Percentiles rank a stretch among this genome's conserved stretches.
Conservation (phyloP, 75 land plant genomes). For the Pinus tabuliformis region DNA sequence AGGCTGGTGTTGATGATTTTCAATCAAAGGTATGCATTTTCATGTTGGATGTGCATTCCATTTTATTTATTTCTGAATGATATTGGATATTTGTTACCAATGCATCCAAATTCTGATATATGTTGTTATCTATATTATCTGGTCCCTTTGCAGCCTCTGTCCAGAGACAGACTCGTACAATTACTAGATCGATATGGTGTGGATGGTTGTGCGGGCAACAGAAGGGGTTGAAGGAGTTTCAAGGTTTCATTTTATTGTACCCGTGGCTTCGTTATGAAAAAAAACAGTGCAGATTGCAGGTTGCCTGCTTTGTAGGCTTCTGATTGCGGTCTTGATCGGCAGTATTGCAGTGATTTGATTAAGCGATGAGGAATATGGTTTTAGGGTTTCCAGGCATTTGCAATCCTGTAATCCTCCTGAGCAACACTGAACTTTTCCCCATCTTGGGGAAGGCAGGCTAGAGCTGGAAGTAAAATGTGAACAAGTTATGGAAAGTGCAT, state of each 20-base stretch:
- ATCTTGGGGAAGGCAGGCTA: slow-evolving; percentile 12
- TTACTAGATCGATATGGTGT: slow-evolving; percentile 32
- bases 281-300: slow-evolving; percentile 4
- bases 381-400: background rate
- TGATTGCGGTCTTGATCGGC: too few species aligned
- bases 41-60: background rate
- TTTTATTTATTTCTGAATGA: too few species aligned
- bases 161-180: slow-evolving; percentile 39
- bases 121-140: background rate
- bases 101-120: background rate
- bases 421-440: slow-evolving; percentile 45
- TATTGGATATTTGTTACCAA: too few species aligned
- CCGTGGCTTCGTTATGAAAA: background rate
- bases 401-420: slow-evolving; percentile 21
- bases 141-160: slow-evolving; percentile 27
- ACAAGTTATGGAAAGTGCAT: slow-evolving; percentile 13
- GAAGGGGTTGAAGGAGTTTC: background rate
- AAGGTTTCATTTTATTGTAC: background rate
- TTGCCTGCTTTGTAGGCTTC: background rate
- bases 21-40: background rate
- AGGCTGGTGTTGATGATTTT: slow-evolving; percentile 64
- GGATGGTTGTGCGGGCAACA: slow-evolving; percentile 5
- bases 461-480: slow-evolving; percentile 25
- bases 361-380: too few species aligned
- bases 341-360: background rate